Base-by-base conservation (phyloP, 2,329 filamentous ascomycete genomes). In the Acrocalymma vagum region DNA sequence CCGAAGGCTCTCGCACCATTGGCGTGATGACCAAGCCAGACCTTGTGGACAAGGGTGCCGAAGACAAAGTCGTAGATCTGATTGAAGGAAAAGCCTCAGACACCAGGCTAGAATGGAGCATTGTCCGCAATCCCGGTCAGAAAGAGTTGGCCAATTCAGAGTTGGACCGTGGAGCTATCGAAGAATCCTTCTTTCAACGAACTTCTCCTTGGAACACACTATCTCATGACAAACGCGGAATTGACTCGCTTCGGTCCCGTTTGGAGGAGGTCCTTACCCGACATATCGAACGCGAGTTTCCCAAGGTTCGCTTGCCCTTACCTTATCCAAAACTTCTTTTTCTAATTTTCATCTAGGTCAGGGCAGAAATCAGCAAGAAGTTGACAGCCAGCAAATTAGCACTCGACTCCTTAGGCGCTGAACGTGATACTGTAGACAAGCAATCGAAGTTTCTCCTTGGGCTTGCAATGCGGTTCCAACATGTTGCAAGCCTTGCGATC, bases 11-110 rank as follows among this genome's bases (percentile, higher is more conserved):
- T 3, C 72, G 79, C 2, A 82, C 79, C 0, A 58, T 83, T 1
- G 77, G 79, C 0, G 73, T 83, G 35, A 72, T 83, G 29, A 83
- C 79, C 0, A 82, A 81, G 50, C 75, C 77, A 0, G 78, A 82
- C 44, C 52, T 67, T 2, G 58, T 76, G 0, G 52, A 51, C 1
- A 28, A 58, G 0, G 71, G 66, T 1, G 72, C 69, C 4, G 74
- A 80, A 42, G 48, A 39, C 1, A 60, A 52, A 1, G 76, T 69
- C 22, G 39, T 70, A 18, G 43, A 60, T 8, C 43, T 70, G 2
- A 62, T 63, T 3, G 47, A 56, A 37, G 69, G 70, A 40, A 48
- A 62, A 11, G 52, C 67, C 33, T 56, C 66, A 24, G 27, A 51
- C 2, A 60, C 71, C 27, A 50, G 62, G 13, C 66, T 78, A 1